A percentile compares a stretch with the other conserved stretches of the same genome.
phyloP scores from a whole-genome alignment of 2,329 filamentous ascomycete species.

The Orbilia javanica region DNA sequence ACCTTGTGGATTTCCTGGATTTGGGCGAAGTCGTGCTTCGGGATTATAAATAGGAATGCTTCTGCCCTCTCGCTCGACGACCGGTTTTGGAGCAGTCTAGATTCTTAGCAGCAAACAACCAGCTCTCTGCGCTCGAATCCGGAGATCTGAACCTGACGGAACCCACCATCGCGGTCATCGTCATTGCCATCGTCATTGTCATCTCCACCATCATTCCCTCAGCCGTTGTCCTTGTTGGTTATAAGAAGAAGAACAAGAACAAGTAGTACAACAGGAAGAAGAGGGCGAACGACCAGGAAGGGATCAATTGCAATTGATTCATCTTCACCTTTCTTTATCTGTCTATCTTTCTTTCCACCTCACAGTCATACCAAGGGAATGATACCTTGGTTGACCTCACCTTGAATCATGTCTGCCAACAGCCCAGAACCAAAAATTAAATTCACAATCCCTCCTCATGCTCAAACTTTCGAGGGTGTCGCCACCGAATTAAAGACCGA shows the following conservation, averaged over 20 bases:
- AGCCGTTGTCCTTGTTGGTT: too few species aligned
- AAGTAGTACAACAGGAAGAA: too few species aligned
- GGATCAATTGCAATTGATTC: background rate
- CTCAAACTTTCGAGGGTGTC: slow-evolving; percentile 73
- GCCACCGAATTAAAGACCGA: slow-evolving; percentile 74
- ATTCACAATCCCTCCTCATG: slow-evolving; percentile 64
- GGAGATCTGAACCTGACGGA: slow-evolving; percentile 37
- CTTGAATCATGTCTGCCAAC: slow-evolving; percentile 49
- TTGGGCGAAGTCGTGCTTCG: slow-evolving; percentile 11
- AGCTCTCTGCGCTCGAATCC: slow-evolving; percentile 46
- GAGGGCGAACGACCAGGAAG: background rate
- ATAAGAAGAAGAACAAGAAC: background rate
- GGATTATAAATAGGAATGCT: slow-evolving; percentile 51
- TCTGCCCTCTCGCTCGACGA: slow-evolving; percentile 30
- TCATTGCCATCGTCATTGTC: background rate
- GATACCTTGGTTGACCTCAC: slow-evolving; percentile 30
- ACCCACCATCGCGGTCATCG: background rate
- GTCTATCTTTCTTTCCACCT: slow-evolving; percentile 2
- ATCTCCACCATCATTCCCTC: background rate
- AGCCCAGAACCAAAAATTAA: slow-evolving; percentile 39
- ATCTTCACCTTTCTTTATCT: background rate
- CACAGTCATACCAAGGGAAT: slow-evolving; percentile 37
- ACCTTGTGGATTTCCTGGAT: slow-evolving; percentile 12
- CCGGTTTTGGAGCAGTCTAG: slow-evolving; percentile 51
- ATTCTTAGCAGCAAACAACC: slow-evolving; percentile 38